Evolutionary conservation across 108 stramenopile species (phyloP), one percentile per base, ranked within the genome.

Genomic region (Aurantiochytrium sp.): DNA sequence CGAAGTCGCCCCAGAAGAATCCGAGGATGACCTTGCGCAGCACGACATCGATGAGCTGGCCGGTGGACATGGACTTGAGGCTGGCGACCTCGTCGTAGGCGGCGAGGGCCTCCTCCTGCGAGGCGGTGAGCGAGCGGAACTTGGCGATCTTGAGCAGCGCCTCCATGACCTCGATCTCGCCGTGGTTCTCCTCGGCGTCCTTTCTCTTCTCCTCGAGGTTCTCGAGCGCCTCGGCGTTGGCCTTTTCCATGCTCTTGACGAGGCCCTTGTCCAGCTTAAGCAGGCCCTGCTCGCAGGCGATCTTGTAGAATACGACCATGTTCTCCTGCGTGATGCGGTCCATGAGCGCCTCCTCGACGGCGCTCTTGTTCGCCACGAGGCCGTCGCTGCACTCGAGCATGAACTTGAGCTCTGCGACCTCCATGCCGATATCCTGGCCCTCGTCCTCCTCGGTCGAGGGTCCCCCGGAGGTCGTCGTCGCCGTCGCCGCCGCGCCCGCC

Each of bases 91-190:
- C 92, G 37, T 95, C 90, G 88, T 96, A 97, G 12, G 97, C 95
- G 21, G 91, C 92, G 87, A 95, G 59, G 31, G 98, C 97, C 55
- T 90, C 92, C 48, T 95, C 92, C 88, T 94, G 92, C 12, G 39
- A 34, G n/a, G 22, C 55, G 6, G 59, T 68, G 0, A 68, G 41
- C 22, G 55, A 31, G 32, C 53, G 31, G 93, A 96, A 95, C 69
- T 94, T 89, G n/a, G 97, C 99, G 45, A 95, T 87, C 69, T 91
- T 93, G 86, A 97, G 91, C 39, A 93, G 87, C 8, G 96, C 96
- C 34, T 98, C 96, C 90, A 98, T 92, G 59, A 99, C 97, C 92
- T 99, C 98, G 94, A 96, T 96, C 87, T 99, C 98, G n/a, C 97
- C 97, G 4, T 95, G 95, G 88, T 94, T 95, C 85, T 96, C 96